Percentiles rank a stretch among this genome's conserved stretches.
These are phyloP conservation scores for Quercus cerris DNA, from an alignment of 306 rosid species.

Conservation along the genomic window DNA sequence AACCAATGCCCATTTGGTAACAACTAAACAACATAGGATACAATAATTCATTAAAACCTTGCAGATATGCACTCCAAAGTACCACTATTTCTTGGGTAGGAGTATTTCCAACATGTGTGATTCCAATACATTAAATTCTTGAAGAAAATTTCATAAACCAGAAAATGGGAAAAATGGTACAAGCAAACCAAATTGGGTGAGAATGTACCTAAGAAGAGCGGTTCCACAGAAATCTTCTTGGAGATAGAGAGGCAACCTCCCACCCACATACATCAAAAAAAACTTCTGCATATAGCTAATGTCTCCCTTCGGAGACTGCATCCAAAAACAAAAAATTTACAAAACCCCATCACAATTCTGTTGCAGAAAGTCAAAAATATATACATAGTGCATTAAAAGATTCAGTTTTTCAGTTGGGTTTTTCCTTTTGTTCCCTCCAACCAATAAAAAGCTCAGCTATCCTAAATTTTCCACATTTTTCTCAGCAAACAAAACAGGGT, in stretches of 20 bases:
- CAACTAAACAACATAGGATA: background rate
- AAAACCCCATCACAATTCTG: conserved; percentile 12
- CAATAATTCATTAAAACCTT: background rate
- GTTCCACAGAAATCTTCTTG: conserved; percentile 97
- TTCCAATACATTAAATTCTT: background rate
- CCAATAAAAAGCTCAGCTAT: background rate
- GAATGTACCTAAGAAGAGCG: conserved; percentile 67
- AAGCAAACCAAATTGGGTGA: background rate
- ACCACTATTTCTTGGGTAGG: background rate
- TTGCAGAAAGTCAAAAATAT: background rate
- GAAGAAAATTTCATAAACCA: background rate
- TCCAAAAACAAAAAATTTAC: conserved; percentile 13
- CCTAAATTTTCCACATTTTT: background rate
- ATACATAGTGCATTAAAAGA: background rate
- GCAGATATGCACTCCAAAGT: background rate
- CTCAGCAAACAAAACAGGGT: conserved; percentile 3
- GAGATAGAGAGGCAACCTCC: conserved; percentile 81
- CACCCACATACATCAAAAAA: conserved; percentile 86
- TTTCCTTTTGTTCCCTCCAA: background rate
- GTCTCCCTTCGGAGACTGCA: conserved; percentile 93
- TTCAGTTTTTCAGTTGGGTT: background rate
- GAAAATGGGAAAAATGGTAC: background rate
- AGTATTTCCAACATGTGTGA: background rate
- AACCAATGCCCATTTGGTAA: background rate
- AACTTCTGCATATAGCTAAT: conserved; percentile 87